Evolutionary conservation across 2,329 filamentous ascomycete genomes (phyloP).

Genomic region (Talaromyces sp.): DNA sequence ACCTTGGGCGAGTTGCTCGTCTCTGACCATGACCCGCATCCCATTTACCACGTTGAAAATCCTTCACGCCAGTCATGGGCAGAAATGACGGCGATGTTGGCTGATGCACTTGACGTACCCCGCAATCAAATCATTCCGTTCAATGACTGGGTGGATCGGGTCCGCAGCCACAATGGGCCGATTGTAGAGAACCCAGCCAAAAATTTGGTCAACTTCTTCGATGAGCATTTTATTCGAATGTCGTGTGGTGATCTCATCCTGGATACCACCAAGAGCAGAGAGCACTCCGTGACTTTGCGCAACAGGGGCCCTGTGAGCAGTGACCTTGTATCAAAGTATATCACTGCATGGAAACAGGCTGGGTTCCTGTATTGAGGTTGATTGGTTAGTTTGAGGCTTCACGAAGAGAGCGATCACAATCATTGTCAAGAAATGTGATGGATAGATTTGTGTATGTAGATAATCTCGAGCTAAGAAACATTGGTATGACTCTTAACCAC

Average conservation of each 20-base stretch:
- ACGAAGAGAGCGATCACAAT: neutral
- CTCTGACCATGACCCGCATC: conserved; percentile 24
- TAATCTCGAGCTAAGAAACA: neutral
- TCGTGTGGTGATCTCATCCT: neutral
- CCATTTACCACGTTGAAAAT: conserved; percentile 48
- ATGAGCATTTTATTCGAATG: neutral
- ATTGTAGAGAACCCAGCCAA: too few species aligned
- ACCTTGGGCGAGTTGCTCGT: conserved; percentile 31
- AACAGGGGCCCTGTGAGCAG: neutral
- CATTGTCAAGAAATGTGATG: neutral
- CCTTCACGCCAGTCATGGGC: conserved; percentile 42
- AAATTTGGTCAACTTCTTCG: neutral
- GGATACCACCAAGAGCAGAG: neutral
- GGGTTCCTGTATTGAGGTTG: neutral
- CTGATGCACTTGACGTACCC: conserved; percentile 32
- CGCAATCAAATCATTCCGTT: conserved; percentile 34
- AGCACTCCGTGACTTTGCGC: neutral
- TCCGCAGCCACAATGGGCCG: too few species aligned
- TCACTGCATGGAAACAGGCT: neutral
- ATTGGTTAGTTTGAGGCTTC: neutral
- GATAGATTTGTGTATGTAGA: neutral
- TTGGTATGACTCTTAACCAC: neutral
- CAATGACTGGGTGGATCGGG: conserved; percentile 40
- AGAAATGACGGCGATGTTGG: conserved; percentile 33
- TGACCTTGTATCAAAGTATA: neutral